A percentile compares a stretch with the other conserved stretches of the same genome.
phyloP scores from a whole-genome alignment of 345 rosid species.

The Eucalyptus curtisii region DNA sequence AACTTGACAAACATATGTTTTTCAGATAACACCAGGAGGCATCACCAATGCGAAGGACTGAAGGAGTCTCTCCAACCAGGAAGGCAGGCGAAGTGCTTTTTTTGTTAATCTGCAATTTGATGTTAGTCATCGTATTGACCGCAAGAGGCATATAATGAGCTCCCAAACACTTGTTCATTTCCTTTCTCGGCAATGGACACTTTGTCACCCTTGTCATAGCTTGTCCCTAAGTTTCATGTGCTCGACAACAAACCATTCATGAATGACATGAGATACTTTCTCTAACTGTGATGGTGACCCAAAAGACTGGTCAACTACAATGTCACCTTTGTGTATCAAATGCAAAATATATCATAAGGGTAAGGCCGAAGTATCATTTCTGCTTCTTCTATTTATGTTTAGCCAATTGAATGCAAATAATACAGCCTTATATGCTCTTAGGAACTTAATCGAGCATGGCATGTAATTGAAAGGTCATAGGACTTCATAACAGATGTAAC shows the following conservation, averaged over 20 bases:
- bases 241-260: background rate
- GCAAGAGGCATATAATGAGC: background rate
- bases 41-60: constrained; percentile 81
- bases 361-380: background rate
- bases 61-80: background rate
- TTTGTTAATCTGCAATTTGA: too few species aligned
- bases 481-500: too few species aligned
- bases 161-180: background rate
- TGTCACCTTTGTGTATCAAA: background rate
- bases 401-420: background rate
- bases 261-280: background rate
- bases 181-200: background rate
- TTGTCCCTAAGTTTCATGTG: background rate
- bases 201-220: background rate
- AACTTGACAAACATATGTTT: constrained; percentile 44
- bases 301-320: background rate
- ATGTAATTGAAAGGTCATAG: background rate
- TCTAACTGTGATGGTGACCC: background rate
- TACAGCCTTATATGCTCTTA: background rate
- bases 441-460: background rate
- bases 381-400: too few species aligned
- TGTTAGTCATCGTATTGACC: too few species aligned
- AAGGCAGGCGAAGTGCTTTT: too few species aligned
- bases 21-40: constrained; percentile 81
- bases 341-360: background rate